Percentiles rank a stretch among this genome's conserved stretches.
phyloP scores from a whole-genome alignment of 2,329 filamentous ascomycete genomes.

The Diplodia seriata region DNA sequence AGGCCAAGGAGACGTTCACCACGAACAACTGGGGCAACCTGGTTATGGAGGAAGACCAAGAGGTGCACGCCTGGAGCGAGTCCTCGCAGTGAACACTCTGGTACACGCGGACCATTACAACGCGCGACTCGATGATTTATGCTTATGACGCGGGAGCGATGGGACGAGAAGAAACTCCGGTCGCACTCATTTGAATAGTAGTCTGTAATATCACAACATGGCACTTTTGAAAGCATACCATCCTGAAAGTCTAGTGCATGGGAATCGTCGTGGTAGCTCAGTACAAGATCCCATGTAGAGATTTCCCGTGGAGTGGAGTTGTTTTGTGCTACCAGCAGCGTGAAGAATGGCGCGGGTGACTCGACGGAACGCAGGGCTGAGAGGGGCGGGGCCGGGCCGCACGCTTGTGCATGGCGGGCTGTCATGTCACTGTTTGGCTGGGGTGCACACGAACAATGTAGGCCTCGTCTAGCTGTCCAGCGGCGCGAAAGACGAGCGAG shows the following conservation, averaged over 20 bases:
- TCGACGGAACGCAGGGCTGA: conserved; percentile 21
- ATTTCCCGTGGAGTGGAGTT: too few relatives aligned
- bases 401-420: conserved; percentile 6
- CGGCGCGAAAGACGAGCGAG: background rate
- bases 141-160: conserved; percentile 6
- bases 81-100: background rate
- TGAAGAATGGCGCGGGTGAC: conserved; percentile 26
- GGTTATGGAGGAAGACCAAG: conserved; percentile 77
- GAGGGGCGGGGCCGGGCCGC: conserved; percentile 24
- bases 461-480: background rate
- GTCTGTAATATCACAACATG: background rate
- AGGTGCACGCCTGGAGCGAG: conserved; percentile 55
- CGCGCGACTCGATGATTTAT: background rate
- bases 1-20: conserved; percentile 60
- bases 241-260: background rate
- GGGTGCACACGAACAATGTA: background rate
- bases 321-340: conserved; percentile 10
- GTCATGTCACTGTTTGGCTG: background rate
- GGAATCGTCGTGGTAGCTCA: too few relatives aligned
- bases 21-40: conserved; percentile 67
- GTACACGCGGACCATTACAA: background rate
- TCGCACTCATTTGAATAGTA: background rate
- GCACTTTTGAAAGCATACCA: background rate
- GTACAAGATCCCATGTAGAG: too few relatives aligned
- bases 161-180: background rate